These are phyloP conservation scores for Clitopilus passeckerianus DNA, from an alignment of 768 basidiomycete genomes.

Conservation along the genomic window DNA sequence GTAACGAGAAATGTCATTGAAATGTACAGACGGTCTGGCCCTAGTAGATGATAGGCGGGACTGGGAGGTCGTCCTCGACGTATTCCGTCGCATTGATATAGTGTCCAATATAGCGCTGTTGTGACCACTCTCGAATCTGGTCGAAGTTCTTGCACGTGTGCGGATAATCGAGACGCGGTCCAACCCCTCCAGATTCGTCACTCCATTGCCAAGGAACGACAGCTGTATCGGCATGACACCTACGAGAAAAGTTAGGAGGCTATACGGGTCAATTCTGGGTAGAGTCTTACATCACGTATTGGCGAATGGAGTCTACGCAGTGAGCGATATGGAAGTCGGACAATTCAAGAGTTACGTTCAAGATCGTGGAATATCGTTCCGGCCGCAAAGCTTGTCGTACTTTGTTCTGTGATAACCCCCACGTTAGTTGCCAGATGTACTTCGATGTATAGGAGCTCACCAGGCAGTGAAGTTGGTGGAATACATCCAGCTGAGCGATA, in stretches of 20 bases:
- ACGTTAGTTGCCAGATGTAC: not conserved
- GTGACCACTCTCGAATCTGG: constrained; percentile 12
- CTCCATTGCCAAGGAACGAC: constrained; percentile 17
- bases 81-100: not conserved
- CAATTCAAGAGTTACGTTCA: constrained; percentile 5
- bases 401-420: not conserved
- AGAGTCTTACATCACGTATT: constrained; percentile 14
- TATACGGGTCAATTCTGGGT: not conserved
- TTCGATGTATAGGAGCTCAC: constrained; percentile 5
- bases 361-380: constrained; percentile 6
- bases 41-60: not conserved
- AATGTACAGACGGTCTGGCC: no score
- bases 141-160: constrained; percentile 13
- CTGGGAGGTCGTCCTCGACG: not conserved
- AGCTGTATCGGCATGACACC: constrained; percentile 2
- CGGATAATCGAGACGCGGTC: constrained; percentile 10
- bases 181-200: constrained; percentile 1
- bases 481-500: constrained; percentile 18
- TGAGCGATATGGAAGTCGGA: constrained; percentile 12
- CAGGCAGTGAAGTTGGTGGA: constrained; percentile 24
- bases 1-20: no score
- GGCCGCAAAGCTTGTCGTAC: not conserved
- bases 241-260: not conserved
- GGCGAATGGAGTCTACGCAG: constrained; percentile 15
- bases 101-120: not conserved